These are phyloP conservation scores for Ophiostoma angusticollis DNA, from an alignment of 2,329 filamentous ascomycete genomes.

Conservation along the genomic window DNA sequence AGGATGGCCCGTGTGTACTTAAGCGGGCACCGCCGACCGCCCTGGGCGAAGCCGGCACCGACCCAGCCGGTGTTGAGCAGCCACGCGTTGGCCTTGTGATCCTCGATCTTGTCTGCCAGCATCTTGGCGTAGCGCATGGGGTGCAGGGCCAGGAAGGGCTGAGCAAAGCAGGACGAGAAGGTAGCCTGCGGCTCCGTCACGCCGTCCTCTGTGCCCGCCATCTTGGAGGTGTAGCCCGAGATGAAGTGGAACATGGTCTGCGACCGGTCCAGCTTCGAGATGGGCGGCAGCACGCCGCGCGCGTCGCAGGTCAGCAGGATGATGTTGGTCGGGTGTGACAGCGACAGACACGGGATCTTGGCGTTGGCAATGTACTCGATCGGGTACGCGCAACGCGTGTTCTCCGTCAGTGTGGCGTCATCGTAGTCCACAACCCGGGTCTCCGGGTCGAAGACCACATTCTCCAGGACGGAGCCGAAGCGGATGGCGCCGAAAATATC, in stretches of 20 bases:
- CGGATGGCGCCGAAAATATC: slow-evolving; percentile 94
- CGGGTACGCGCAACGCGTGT: slow-evolving; percentile 87
- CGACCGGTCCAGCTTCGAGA: slow-evolving; percentile 86
- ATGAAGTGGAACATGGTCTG: slow-evolving; percentile 99
- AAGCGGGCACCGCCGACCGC: slow-evolving; percentile 91
- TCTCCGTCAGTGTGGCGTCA: slow-evolving; percentile 87
- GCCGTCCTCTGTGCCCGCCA: slow-evolving; percentile 97
- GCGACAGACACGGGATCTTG: slow-evolving; percentile 89
- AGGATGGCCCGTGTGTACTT: slow-evolving; percentile 99
- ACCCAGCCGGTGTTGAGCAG: slow-evolving; percentile 98
- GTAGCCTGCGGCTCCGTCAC: slow-evolving; percentile 95
- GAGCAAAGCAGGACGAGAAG: slow-evolving; percentile 98
- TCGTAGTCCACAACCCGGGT: slow-evolving; percentile 93
- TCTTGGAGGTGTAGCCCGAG: slow-evolving; percentile 98
- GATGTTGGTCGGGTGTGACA: slow-evolving; percentile 89
- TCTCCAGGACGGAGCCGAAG: slow-evolving; percentile 95
- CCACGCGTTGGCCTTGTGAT: slow-evolving; percentile 95
- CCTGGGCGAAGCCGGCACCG: slow-evolving; percentile 78
- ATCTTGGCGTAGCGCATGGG: slow-evolving; percentile 98
- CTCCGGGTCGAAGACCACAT: slow-evolving; percentile 89
- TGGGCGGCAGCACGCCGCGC: slow-evolving; percentile 90
- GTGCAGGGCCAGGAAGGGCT: slow-evolving; percentile 97
- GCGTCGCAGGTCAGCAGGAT: slow-evolving; percentile 97
- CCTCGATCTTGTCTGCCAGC: slow-evolving; percentile 94
- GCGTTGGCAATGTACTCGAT: slow-evolving; percentile 99